Conservation (phyloP, 208 protist species). For the Angomonas desouzai region DNA sequence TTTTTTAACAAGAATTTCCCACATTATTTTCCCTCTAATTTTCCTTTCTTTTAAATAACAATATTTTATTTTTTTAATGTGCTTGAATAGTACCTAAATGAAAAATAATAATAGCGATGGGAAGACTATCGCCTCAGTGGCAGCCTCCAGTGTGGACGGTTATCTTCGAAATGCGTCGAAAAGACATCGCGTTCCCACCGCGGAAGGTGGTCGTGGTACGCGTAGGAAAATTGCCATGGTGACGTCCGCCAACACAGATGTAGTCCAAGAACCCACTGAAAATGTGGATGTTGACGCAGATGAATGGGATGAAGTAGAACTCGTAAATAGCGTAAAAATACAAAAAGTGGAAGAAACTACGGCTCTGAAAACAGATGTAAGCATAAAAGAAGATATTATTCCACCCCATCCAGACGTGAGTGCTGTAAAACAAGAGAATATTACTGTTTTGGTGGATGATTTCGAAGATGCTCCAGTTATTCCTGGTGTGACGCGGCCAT, state of each 20-base stretch:
- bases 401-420: neutral
- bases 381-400: slow-evolving; percentile 9
- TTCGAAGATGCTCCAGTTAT: slow-evolving; percentile 18
- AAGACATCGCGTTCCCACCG: slow-evolving; percentile 62
- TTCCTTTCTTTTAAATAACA: slow-evolving; percentile 17
- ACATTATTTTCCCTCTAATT: slow-evolving; percentile 9
- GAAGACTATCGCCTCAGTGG: slow-evolving; percentile 41
- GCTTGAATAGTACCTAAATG: neutral
- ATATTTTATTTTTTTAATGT: neutral
- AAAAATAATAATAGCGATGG: slow-evolving; percentile 5
- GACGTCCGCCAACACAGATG: slow-evolving; percentile 29
- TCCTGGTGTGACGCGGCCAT: slow-evolving; percentile 43
- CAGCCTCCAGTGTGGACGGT: slow-evolving; percentile 72
- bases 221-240: slow-evolving; percentile 80
- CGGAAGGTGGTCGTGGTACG: slow-evolving; percentile 75
- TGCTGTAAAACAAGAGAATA: slow-evolving; percentile 4
- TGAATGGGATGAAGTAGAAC: slow-evolving; percentile 83
- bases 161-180: slow-evolving; percentile 81
- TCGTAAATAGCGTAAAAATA: slow-evolving; percentile 44
- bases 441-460: neutral
- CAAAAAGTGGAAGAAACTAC: slow-evolving; percentile 15
- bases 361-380: neutral
- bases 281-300: slow-evolving; percentile 42
- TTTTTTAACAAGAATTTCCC: slow-evolving; percentile 6
- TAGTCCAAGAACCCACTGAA: neutral